phyloP scores from a whole-genome alignment of 805 yeast genomes.

The Starmerella geochares region DNA sequence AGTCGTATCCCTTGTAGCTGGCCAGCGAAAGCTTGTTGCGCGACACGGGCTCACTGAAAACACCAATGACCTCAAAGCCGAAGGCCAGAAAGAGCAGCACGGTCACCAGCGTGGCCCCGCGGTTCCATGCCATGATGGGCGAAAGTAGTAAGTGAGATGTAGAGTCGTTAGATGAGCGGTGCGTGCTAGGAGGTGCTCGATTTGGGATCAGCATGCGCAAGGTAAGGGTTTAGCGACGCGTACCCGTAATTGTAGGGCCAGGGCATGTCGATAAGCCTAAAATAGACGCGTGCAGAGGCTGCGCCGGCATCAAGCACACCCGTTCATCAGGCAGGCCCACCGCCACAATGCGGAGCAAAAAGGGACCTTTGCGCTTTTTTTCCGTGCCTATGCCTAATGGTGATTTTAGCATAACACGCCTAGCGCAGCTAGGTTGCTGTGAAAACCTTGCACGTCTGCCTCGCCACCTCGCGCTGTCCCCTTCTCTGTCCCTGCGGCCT shows the following conservation, averaged over 20 bases:
- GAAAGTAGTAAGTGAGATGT: background rate
- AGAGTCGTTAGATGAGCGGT: background rate
- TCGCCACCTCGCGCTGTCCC: too few species aligned
- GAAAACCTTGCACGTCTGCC: too few species aligned
- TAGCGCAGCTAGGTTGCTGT: too few species aligned
- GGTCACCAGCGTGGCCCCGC: conserved; percentile 25
- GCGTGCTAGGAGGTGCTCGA: background rate
- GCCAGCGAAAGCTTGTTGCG: conserved; percentile 39
- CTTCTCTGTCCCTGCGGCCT: background rate
- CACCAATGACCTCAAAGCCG: conserved; percentile 49
- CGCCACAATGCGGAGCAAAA: background rate
- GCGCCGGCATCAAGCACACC: background rate
- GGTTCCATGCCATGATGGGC: conserved; percentile 14
- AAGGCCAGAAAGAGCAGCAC: conserved; percentile 42
- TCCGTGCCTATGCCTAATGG: too few species aligned
- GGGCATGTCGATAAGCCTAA: background rate
- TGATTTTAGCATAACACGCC: too few species aligned
- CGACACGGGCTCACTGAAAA: conserved; percentile 53
- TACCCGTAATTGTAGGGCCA: background rate
- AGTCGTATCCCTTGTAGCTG: conserved; percentile 40
- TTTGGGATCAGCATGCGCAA: background rate
- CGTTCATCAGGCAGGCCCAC: background rate
- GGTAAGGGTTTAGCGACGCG: conserved; percentile 2
- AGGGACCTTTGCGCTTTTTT: background rate
- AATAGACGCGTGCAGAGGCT: background rate